Conservation (phyloP, 129 eudicot genomes). For the Saposhnikovia divaricata region DNA sequence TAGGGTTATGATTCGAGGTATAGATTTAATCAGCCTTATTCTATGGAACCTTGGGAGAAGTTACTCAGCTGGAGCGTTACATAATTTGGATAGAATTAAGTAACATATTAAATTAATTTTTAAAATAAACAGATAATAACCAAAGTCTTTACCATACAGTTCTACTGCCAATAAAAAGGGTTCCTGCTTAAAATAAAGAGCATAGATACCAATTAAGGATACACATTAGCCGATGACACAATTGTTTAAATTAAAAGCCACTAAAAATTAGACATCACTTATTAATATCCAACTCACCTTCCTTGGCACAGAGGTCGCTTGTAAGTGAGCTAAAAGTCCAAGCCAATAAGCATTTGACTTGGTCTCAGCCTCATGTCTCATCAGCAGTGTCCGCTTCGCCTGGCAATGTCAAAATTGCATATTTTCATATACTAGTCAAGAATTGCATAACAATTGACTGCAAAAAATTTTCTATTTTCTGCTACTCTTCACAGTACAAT, state of each 20-base stretch:
- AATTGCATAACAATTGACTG: too few relatives aligned
- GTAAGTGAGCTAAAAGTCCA: slow-evolving; percentile 88
- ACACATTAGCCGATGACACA: neutral
- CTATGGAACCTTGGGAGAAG: neutral
- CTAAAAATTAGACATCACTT: neutral
- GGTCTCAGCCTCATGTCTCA: slow-evolving; percentile 97
- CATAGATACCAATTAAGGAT: neutral
- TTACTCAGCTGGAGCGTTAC: neutral
- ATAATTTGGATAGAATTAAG: neutral
- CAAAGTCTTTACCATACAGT: neutral
- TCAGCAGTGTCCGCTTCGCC: slow-evolving; percentile 84
- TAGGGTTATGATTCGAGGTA: neutral
- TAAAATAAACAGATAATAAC: neutral
- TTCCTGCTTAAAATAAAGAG: neutral
- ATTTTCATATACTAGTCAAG: neutral
- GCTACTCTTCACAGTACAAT: neutral
- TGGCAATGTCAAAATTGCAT: slow-evolving; percentile 22
- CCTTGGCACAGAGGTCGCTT: slow-evolving; percentile 88
- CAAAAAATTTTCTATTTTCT: neutral
- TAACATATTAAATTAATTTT: neutral
- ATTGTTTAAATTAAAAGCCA: neutral
- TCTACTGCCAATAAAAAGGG: neutral
- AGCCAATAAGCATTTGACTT: slow-evolving; percentile 98
- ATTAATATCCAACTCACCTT: slow-evolving; percentile 41
- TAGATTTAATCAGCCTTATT: neutral